Percentiles rank a stretch among this genome's conserved stretches.
These are phyloP conservation scores for Microcos paniculata DNA, from an alignment of 345 rosid genomes.

Conservation along the genomic window DNA sequence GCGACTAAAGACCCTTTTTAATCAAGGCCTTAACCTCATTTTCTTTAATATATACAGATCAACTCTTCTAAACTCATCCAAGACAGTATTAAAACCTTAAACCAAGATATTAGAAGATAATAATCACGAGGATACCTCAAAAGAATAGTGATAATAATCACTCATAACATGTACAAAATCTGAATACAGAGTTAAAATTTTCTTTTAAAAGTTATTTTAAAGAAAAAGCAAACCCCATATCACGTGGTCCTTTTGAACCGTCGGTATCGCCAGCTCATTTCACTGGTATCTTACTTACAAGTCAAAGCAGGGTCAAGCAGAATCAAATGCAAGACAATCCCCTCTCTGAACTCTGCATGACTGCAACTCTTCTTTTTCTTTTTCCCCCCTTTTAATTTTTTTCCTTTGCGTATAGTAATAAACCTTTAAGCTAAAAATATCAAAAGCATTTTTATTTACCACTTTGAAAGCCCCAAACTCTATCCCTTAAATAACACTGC, in stretches of 20 bases:
- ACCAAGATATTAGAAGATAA: not conserved
- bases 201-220: not conserved
- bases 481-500: conserved; percentile 14
- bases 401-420: not conserved
- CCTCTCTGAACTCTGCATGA: not conserved
- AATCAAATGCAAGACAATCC: not conserved
- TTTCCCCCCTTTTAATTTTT: not conserved
- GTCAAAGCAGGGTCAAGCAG: conserved; percentile 39
- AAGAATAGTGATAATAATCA: not conserved
- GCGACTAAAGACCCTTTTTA: too few relatives aligned
- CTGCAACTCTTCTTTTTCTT: conserved; percentile 8
- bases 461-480: conserved; percentile 8
- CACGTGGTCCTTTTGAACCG: conserved; percentile 45
- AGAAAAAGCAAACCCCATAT: conserved; percentile 14
- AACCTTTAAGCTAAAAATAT: conserved; percentile 1
- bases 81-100: not conserved
- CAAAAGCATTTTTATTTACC: not conserved
- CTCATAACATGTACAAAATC: not conserved
- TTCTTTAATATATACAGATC: too few relatives aligned
- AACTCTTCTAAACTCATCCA: too few relatives aligned
- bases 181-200: not conserved
- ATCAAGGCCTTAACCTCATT: too few relatives aligned
- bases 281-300: conserved; percentile 20
- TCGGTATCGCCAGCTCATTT: conserved; percentile 52
- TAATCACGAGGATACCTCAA: too few relatives aligned